phyloP scores from a whole-genome alignment of 768 basidiomycete species.

The Fomitopsis serialis region DNA sequence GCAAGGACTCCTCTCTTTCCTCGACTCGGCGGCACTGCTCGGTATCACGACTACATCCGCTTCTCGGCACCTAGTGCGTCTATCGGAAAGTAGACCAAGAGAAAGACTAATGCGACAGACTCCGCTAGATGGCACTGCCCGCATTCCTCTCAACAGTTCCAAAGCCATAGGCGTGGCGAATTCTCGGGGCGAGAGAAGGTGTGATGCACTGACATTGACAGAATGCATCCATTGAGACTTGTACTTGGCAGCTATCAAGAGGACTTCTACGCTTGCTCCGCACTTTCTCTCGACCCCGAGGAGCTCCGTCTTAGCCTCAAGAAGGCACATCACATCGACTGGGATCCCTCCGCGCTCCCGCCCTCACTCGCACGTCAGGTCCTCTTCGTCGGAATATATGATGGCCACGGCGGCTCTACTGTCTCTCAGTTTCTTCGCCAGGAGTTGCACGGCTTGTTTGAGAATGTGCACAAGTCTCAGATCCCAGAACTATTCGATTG shows the following conservation, averaged over 20 bases:
- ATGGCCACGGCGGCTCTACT: constrained; percentile 90
- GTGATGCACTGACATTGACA: constrained; percentile 11
- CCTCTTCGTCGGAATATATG: constrained; percentile 86
- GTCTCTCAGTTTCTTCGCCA: constrained; percentile 84
- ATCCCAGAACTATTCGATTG: constrained; percentile 75
- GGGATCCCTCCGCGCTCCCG: constrained; percentile 57
- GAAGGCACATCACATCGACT: constrained; percentile 56
- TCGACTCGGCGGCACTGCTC: constrained; percentile 12
- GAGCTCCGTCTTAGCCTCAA: constrained; percentile 67
- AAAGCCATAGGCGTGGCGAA: constrained; percentile 74
- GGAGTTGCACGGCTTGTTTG: constrained; percentile 81
- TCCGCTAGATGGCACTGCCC: constrained; percentile 49
- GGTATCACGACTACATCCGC: constrained; percentile 71
- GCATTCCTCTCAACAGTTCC: constrained; percentile 69
- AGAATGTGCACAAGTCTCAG: constrained; percentile 63
- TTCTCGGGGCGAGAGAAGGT: constrained; percentile 75
- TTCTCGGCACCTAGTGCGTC: constrained; percentile 40
- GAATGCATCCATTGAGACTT: background rate
- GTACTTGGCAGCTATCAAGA: constrained; percentile 68
- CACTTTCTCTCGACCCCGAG: constrained; percentile 68
- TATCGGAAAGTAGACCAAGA: too few species aligned
- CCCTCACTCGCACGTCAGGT: constrained; percentile 66
- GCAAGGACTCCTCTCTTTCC: background rate
- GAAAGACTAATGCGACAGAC: too few species aligned
- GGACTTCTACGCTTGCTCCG: constrained; percentile 75